phyloP scores from a whole-genome alignment of 306 rosid species.

The Sesbania bispinosa region DNA sequence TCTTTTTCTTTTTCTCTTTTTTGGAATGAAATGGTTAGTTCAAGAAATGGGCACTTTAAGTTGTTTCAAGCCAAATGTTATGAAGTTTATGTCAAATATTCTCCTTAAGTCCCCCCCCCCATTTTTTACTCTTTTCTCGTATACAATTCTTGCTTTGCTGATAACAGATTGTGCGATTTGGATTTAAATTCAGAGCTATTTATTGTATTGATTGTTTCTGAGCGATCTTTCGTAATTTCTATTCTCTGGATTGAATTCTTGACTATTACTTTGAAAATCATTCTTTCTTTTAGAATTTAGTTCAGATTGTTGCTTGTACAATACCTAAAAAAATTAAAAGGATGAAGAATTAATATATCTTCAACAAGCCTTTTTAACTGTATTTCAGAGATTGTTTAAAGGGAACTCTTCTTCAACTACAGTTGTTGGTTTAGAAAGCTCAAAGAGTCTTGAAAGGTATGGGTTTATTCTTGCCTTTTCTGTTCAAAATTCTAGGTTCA shows the following conservation, averaged over 20 bases:
- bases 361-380: conserved; percentile 2
- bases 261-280: neutral
- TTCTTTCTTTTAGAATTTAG: neutral
- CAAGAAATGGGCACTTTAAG: too few relatives aligned
- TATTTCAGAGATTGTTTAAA: conserved; percentile 36
- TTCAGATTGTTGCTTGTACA: neutral
- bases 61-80: neutral
- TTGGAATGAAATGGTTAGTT: neutral
- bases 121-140: too few relatives aligned
- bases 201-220: neutral
- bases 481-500: neutral
- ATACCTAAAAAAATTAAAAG: neutral
- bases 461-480: conserved; percentile 13
- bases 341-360: neutral
- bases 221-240: neutral
- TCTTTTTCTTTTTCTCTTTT: too few relatives aligned
- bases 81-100: neutral
- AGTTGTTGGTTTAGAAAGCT: conserved; percentile 32
- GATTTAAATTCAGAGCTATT: neutral
- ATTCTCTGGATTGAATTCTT: neutral
- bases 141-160: neutral
- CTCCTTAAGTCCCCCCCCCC: neutral
- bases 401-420: conserved; percentile 33
- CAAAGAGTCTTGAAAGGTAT: conserved; percentile 50
- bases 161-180: neutral